Base-by-base conservation (phyloP, 2,329 filamentous ascomycete genomes). In the Achaetomium macrosporum region DNA sequence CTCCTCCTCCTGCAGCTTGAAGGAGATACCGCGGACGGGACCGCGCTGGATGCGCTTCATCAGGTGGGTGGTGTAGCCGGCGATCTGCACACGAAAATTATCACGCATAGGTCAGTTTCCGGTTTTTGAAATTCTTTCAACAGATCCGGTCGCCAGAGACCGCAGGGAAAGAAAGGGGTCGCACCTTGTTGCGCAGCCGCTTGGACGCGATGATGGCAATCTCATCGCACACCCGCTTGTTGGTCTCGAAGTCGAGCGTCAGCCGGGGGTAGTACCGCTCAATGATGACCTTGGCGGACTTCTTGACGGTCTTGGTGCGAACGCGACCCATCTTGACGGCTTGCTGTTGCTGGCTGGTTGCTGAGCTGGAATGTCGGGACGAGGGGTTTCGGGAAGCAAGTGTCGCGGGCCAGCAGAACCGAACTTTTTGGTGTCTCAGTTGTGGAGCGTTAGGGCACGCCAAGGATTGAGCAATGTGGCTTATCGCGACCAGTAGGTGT, bases 1-100 rank as follows among this genome's bases (percentile, higher is more conserved):
- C 87, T 99, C 93, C 83, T 99, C 93, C 82, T 99, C 93, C 81
- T 99, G 93, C 59, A 99, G 89, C 85, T 99, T 99, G 91, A 99
- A 99, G 77, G 95, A 99, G 79, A 99, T 99, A 82, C 93, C 93
- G 69, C 93, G 95, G 77, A 99, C 93, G 64, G 93, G 93, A 64
- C 93, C 93, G 75, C 93, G 90, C 83, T 97, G 93, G 69, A 99
- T 99, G 78, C 93, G 93, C 87, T 97, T 97, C 95, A 99, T 99
- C 77, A 95, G 75, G 74, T 95, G 90, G 65, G 93, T 97, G 69
- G 92, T 96, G 85, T 96, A 97, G 69, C 93, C 93, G 71, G 93
- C 91, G 80, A 96, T 95, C 89, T 92, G 64, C 50, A 19, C 5
- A 35, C 13, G 20, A 10, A 1, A 20, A 25, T 25, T 25, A 25